Base-by-base conservation (phyloP, 768 basidiomycete genomes). In the Panaeolus cyanescens region DNA sequence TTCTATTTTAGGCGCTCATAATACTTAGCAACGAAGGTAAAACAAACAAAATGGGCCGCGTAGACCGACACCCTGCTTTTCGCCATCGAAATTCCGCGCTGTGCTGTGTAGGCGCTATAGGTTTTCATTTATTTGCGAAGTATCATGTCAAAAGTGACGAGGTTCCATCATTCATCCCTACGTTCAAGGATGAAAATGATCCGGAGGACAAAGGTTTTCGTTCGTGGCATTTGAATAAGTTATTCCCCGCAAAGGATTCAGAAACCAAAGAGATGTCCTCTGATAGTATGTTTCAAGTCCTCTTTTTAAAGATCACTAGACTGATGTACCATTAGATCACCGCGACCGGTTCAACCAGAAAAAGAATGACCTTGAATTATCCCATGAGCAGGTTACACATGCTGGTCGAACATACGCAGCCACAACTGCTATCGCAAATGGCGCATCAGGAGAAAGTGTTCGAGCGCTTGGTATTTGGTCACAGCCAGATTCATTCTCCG, bases 381-480 rank as follows among this genome's bases (percentile, higher is more conserved):
- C 66, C 0, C n/a, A n/a, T n/a, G n/a, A n/a, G n/a, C 75, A 75
- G 56, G 69, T 69, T 17, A 77, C 72, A 0, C 76, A 78, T 63
- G 74, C 65, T 1, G 66, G 68, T 1, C 64, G 65, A 1, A 63
- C 65, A 13, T 76, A 64, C 65, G 67, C 72, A 12, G 76, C 77
- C 0, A 59, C 63, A 32, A 72, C 64, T 2, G 69, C 72, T n/a
- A 63, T 68, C 15, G 54, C 65, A n/a, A 69, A 77, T 59, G 70
- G 75, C 37, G 72, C 75, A 0, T 64, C 63, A 10, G 60, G 39
- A 0, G 59, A 55, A 13, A 71, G 71, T 30, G 67, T 68, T 1
- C 77, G 74, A 61, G 73, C 71, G 1, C 68, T 77, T 31, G 73
- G 75, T 7, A 63, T 66, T 12, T 78, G 76, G 76, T 68, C 62